A percentile compares a stretch with the other conserved stretches of the same genome.
phyloP scores from a whole-genome alignment of 805 yeast genomes.

The Nakazawaea holstii region DNA sequence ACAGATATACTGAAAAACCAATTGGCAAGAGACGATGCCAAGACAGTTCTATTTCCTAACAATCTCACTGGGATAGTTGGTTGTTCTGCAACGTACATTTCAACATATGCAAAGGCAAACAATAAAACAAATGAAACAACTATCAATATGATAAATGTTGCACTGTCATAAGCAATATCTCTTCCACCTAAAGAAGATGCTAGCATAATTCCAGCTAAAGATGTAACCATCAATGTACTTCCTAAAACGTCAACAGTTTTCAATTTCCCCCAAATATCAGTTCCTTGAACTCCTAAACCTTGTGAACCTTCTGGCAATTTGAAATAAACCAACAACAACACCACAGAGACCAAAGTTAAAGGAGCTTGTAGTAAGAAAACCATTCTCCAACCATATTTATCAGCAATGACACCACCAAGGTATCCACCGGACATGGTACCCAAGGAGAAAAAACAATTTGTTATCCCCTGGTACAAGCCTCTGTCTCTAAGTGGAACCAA shows the following conservation, averaged over 20 bases:
- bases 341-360: conserved; percentile 38
- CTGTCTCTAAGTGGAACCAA: conserved; percentile 75
- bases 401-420: conserved; percentile 53
- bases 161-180: conserved; percentile 33
- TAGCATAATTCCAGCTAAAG: conserved; percentile 38
- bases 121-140: conserved; percentile 30
- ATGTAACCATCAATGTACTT: conserved; percentile 36
- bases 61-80: conserved; percentile 56
- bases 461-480: conserved; percentile 82
- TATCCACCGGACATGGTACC: conserved; percentile 78
- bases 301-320: conserved; percentile 33
- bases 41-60: conserved; percentile 50
- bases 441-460: conserved; percentile 70
- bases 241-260: conserved; percentile 54
- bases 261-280: conserved; percentile 39
- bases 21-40: conserved; percentile 60
- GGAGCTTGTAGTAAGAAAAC: conserved; percentile 55
- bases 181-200: conserved; percentile 53
- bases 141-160: conserved; percentile 27
- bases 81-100: conserved; percentile 36
- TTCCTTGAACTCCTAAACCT: conserved; percentile 20
- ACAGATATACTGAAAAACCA: conserved; percentile 52
- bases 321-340: conserved; percentile 32
- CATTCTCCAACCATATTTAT: conserved; percentile 58
- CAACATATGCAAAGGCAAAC: conserved; percentile 35